Conservation (phyloP, 23 red algal species). For the Gracilaria vermiculophylla region DNA sequence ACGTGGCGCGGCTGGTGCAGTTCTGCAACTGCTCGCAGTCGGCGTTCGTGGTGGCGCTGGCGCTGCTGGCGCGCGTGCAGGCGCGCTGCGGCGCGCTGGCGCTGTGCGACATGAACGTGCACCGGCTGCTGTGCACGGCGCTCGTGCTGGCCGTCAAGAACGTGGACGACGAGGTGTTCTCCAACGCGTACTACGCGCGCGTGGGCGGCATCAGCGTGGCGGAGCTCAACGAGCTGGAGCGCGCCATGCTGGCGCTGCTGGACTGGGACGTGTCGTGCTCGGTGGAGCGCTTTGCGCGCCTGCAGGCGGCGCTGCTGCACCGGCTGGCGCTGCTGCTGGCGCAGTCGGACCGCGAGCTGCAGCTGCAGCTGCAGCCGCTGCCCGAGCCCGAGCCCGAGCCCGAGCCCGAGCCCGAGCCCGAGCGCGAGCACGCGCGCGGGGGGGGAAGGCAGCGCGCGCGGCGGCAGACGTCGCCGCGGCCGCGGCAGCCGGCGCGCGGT, state of each 20-base stretch:
- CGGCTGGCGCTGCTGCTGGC: neutral
- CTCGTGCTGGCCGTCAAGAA: constrained; percentile 77
- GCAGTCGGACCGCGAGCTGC: neutral
- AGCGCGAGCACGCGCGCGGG: too few species aligned
- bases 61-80: constrained; percentile 34
- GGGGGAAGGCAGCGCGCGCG: neutral
- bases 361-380: too few species aligned
- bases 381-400: too few species aligned
- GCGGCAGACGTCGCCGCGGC: neutral
- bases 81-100: neutral
- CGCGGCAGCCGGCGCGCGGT: neutral
- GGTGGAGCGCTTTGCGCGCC: neutral
- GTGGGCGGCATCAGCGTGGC: constrained; percentile 61
- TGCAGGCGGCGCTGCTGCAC: neutral
- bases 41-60: constrained; percentile 38
- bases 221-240: constrained; percentile 80
- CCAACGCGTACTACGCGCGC: constrained; percentile 77
- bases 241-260: constrained; percentile 42
- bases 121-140: constrained; percentile 71
- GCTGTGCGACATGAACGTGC: constrained; percentile 51
- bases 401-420: too few species aligned
- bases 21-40: constrained; percentile 62
- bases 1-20: constrained; percentile 71
- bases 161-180: constrained; percentile 80
- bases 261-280: constrained; percentile 30